These are phyloP conservation scores for Termitomyces titanicus DNA, from an alignment of 768 basidiomycete species.

Conservation along the genomic window DNA sequence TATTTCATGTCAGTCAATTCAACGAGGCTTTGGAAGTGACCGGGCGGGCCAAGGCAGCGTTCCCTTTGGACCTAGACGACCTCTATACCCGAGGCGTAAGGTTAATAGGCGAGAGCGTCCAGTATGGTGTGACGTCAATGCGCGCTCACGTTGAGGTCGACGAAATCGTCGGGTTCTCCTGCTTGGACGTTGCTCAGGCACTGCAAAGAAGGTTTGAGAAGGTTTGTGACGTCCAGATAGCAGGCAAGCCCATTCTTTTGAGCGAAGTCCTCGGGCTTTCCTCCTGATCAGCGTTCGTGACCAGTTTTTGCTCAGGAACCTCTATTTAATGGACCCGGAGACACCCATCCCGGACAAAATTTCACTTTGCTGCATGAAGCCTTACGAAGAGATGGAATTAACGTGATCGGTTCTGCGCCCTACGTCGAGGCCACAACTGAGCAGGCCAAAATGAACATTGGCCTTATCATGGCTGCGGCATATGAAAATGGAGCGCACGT, in stretches of 20 bases:
- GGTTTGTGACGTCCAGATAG: slow-evolving; percentile 55
- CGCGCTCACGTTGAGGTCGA: slow-evolving; percentile 71
- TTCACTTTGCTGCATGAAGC: slow-evolving; percentile 42
- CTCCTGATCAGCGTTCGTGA: slow-evolving; percentile 10
- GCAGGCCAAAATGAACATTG: slow-evolving; percentile 51
- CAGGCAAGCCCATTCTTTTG: slow-evolving; percentile 33
- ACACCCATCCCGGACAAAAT: slow-evolving; percentile 39
- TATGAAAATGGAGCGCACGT: slow-evolving; percentile 34
- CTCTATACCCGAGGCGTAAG: slow-evolving; percentile 48
- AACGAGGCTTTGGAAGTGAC: slow-evolving; percentile 53
- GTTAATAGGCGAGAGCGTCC: slow-evolving; percentile 54
- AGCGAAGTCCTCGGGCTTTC: slow-evolving; percentile 6
- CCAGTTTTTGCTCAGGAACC: slow-evolving; percentile 63
- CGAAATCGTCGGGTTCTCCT: slow-evolving; percentile 45
- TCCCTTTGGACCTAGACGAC: slow-evolving; percentile 39
- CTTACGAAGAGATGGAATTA: slow-evolving; percentile 34
- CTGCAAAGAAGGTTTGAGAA: slow-evolving; percentile 41
- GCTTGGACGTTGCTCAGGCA: slow-evolving; percentile 47
- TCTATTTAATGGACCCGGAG: slow-evolving; percentile 36
- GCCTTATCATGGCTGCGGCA: slow-evolving; percentile 47
- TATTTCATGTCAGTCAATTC: slow-evolving; percentile 39
- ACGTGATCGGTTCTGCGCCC: slow-evolving; percentile 60
- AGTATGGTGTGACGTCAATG: slow-evolving; percentile 61
- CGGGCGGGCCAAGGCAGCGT: slow-evolving; percentile 45
- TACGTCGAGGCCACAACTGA: slow-evolving; percentile 53